Base-by-base conservation (phyloP, 805 yeast species). In the Tetrapisispora namnaoensis region DNA sequence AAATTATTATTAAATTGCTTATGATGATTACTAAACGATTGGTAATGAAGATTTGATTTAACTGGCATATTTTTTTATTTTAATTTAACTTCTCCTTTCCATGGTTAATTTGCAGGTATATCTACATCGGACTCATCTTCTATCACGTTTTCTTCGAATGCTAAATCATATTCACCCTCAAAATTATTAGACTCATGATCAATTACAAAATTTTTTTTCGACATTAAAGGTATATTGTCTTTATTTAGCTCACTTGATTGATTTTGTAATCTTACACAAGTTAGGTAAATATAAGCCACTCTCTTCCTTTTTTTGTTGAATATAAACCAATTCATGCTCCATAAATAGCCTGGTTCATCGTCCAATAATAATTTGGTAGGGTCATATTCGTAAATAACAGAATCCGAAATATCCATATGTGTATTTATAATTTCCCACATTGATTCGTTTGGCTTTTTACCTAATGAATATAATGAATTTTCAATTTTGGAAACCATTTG, bases 291-390 rank as follows among this genome's bases (percentile, higher is more conserved):
- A 63, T 84, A 91, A 1, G 95, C 88, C 2, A 93, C 98, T 53
- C 98, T 78, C 69, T 91, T 91, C 69, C 85, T 79, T 60, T 86
- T 84, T 68, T 88, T 91, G 70, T 89, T 93, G 69, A 85, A 89
- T 42, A 91, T 79, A 65, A 93, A 93, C 83, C 95, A 91, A 76
- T 87, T 86, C 62, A 82, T 57, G 38, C 68, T 66, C 75, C 75
- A 71, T n/a, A 71, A 58, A 48, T 65, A 63, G 4, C 70, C 71
- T 11, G 68, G 70, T 48, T 66, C 70, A 52, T 63, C 70, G 46
- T 69, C 71, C 42, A 67, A 55, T 51, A 69, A 64, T 4, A 66
- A 61, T 48, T 57, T 58, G 2, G 60, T 57, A 21, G 72, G 73
- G 50, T 76, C 78, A 55, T 81, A 80, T 57, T 80, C 83, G 56